These are phyloP conservation scores for Arthrobotrys musiformis DNA, from an alignment of 2,329 filamentous ascomycete genomes.

Conservation along the genomic window DNA sequence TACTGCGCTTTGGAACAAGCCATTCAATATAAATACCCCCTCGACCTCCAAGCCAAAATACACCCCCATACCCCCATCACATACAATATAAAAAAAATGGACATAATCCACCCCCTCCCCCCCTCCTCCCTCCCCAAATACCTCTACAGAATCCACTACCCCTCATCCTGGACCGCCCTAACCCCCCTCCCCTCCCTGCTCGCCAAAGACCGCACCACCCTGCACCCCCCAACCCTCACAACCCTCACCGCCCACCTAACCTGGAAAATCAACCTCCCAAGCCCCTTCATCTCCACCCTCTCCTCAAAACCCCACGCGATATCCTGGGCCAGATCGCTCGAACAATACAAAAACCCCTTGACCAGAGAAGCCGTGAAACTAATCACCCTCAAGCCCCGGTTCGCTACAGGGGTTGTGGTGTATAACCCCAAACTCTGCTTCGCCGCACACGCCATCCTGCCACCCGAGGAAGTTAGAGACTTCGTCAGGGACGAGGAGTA, in stretches of 20 bases:
- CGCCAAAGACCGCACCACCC: not conserved
- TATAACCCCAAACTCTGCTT: constrained; percentile 5
- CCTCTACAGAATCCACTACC: constrained; percentile 12
- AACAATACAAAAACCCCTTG: not conserved
- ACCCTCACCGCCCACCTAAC: not conserved
- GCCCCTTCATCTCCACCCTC: not conserved
- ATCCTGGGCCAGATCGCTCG: not conserved
- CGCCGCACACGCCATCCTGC: too few species aligned
- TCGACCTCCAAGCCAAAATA: too few species aligned
- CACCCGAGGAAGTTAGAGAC: not conserved
- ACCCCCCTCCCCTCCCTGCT: not conserved
- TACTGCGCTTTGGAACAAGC: too few species aligned
- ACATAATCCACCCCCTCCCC: not conserved
- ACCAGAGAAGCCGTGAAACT: not conserved
- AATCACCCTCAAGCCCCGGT: not conserved
- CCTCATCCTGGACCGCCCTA: not conserved
- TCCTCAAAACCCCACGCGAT: not conserved
- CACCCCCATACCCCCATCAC: too few species aligned
- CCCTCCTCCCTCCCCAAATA: not conserved
- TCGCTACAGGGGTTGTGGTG: not conserved
- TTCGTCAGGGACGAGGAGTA: not conserved
- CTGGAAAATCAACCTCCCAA: constrained; percentile 6
- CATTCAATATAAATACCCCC: too few species aligned
- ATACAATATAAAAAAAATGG: not conserved
- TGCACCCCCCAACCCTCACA: not conserved